These are phyloP conservation scores for Leptodermis oblonga DNA, from an alignment of 257 asterid genomes.

Conservation along the genomic window DNA sequence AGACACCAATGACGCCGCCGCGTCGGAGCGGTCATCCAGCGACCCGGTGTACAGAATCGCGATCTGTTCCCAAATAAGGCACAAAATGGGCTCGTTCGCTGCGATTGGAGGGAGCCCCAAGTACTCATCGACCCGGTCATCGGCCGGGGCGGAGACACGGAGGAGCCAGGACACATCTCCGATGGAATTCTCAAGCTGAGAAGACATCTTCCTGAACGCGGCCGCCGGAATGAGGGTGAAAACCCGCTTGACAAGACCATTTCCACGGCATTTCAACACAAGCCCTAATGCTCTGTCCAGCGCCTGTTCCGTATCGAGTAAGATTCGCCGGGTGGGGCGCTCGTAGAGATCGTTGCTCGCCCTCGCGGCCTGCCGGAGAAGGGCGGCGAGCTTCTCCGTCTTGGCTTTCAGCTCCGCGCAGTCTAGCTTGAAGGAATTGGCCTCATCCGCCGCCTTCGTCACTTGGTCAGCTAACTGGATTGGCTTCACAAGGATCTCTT, in stretches of 20 bases:
- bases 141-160: conserved; percentile 29
- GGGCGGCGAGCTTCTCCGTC: conserved; percentile 34
- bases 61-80: conserved; percentile 40
- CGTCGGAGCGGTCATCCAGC: conserved; percentile 34
- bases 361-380: conserved; percentile 44
- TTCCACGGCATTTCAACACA: conserved; percentile 24
- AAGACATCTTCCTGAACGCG: conserved; percentile 26
- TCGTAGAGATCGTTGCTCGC: conserved; percentile 40
- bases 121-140: conserved; percentile 24
- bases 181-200: conserved; percentile 32
- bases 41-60: conserved; percentile 30
- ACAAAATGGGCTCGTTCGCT: conserved; percentile 36
- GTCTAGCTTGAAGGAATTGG: conserved; percentile 26
- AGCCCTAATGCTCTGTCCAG: conserved; percentile 27
- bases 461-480: conserved; percentile 45
- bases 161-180: conserved; percentile 39
- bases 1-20: conserved; percentile 35
- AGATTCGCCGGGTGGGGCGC: conserved; percentile 42
- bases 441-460: conserved; percentile 37
- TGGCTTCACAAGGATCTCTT: conserved; percentile 41
- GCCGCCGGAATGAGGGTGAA: conserved; percentile 30
- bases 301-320: conserved; percentile 30
- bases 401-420: conserved; percentile 33
- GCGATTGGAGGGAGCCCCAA: conserved; percentile 39
- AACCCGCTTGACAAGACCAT: conserved; percentile 31